Conservation (phyloP, 495 filamentous ascomycete species). For the Acidiella bohemica region DNA sequence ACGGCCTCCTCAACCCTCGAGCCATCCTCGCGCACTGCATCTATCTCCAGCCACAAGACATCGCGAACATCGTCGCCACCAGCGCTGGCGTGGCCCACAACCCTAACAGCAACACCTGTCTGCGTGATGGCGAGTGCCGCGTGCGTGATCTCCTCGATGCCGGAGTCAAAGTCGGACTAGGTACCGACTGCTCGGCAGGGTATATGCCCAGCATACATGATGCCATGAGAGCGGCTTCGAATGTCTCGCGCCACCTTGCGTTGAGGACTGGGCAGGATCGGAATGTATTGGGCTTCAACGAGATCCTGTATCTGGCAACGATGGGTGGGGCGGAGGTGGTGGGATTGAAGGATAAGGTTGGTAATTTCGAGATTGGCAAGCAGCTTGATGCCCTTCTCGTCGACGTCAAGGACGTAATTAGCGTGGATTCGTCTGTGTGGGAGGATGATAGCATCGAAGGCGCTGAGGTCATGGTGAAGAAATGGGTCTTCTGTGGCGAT, state of each 20-base stretch:
- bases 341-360: constrained; percentile 2
- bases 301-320: constrained; percentile 10
- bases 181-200: constrained; percentile 11
- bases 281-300: constrained; percentile 6
- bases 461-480: constrained; percentile 13
- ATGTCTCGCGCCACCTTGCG: constrained; percentile 11
- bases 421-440: constrained; percentile 3
- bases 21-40: constrained; percentile 10
- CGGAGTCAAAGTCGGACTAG: constrained; percentile 10
- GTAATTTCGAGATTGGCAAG: constrained; percentile 10
- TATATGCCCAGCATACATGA: constrained; percentile 8
- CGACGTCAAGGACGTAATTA: constrained; percentile 7
- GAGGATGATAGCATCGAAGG: constrained; percentile 1
- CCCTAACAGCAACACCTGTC: constrained; percentile 13
- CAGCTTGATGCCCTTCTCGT: constrained; percentile 10
- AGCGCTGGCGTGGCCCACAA: constrained; percentile 8
- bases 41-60: constrained; percentile 5
- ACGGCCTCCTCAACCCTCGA: neutral
- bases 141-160: constrained; percentile 8
- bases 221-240: constrained; percentile 5
- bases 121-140: constrained; percentile 7
- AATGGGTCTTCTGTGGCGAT: constrained; percentile 12
- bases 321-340: constrained; percentile 11
- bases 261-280: neutral
- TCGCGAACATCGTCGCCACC: constrained; percentile 5